Conservation (phyloP, 2,329 filamentous ascomycete species). For the Leptosphaerulina australis region DNA sequence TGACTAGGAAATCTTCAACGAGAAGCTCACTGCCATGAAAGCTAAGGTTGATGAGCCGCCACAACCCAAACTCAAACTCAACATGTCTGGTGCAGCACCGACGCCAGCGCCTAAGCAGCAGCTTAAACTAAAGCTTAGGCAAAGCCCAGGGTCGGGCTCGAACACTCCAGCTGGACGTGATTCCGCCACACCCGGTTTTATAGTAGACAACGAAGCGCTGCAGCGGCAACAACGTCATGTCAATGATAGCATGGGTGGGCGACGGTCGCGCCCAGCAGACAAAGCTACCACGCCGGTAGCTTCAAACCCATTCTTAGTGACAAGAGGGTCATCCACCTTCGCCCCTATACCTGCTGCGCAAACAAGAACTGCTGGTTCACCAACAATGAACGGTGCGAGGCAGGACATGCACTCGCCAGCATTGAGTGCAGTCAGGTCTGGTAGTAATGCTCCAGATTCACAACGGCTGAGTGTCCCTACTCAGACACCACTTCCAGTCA, state of each 20-base stretch:
- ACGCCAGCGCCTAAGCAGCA: slow-evolving; percentile 45
- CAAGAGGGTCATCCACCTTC: slow-evolving; percentile 31
- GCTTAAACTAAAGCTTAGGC: slow-evolving; percentile 67
- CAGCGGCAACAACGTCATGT: slow-evolving; percentile 60
- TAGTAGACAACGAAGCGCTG: slow-evolving; percentile 61
- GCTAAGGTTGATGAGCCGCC: slow-evolving; percentile 72
- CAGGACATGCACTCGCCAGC: slow-evolving; percentile 54
- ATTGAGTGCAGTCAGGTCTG: slow-evolving; percentile 46
- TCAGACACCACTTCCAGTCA: slow-evolving; percentile 43
- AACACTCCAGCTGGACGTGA: slow-evolving; percentile 50
- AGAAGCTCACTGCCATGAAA: slow-evolving; percentile 73
- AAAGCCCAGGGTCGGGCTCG: slow-evolving; percentile 50
- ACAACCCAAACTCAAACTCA: slow-evolving; percentile 80
- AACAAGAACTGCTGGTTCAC: slow-evolving; percentile 43
- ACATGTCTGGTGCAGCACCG: slow-evolving; percentile 57
- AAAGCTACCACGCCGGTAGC: slow-evolving; percentile 35
- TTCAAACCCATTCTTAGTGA: slow-evolving; percentile 39
- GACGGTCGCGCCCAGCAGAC: slow-evolving; percentile 34
- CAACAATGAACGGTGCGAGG: slow-evolving; percentile 45
- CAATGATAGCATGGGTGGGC: slow-evolving; percentile 56
- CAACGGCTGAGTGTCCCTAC: slow-evolving; percentile 37
- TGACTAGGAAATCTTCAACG: slow-evolving; percentile 69
- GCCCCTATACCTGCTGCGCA: slow-evolving; percentile 28
- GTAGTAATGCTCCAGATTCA: slow-evolving; percentile 45
- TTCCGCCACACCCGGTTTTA: slow-evolving; percentile 56